Base-by-base conservation (phyloP, 2,329 filamentous ascomycete species). In the Coniochaeta prunicola region DNA sequence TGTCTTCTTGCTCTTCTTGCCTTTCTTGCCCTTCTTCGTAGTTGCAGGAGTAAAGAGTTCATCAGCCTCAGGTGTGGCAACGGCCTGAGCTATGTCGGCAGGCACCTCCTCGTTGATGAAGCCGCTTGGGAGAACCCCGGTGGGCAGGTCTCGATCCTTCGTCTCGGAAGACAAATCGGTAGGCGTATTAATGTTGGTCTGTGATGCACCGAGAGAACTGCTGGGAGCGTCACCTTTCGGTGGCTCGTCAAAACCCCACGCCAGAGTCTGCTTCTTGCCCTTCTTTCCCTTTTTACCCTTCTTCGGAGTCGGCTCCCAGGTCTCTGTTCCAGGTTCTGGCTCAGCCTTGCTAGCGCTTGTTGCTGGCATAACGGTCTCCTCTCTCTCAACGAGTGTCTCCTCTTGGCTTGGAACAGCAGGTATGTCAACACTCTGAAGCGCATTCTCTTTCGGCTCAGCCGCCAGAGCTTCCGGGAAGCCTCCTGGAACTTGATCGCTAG, bases 241-340 rank as follows among this genome's bases (percentile, higher is more conserved):
- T 24, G 57, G 45, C 40, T 56, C 60, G 30, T 62, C 62, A 19
- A 60, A 42, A 26, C 68, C 67, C 59, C 62, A 64, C 1, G 62
- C 58, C 12, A 62, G 50, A 48, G 60, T 62, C 59, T 68, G 66
- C 56, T 66, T 69, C 53, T 63, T 63, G 60, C 59, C 67, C 61
- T 77, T 78, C 69, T 76, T 79, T 34, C 66, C 68, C 66, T 77
- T 79, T 57, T 71, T 72, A 54, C 71, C 68, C 68, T 69, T 65
- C 63, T 58, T 65, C 71, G 61, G 9, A 17, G 24, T 57, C 6
- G 40, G 19, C 40, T 45, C 15, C 38, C 33, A 38, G 3, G 28
- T 38, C 15, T 38, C 53, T 3, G 34, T 2, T 36, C 15, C 45
- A 50, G 24, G 45, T 30, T 50, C 45, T 4, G 24, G 26, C 4